Evolutionary conservation across 345 rosid species (phyloP).

Genomic region (Gossypium mustelinum): DNA sequence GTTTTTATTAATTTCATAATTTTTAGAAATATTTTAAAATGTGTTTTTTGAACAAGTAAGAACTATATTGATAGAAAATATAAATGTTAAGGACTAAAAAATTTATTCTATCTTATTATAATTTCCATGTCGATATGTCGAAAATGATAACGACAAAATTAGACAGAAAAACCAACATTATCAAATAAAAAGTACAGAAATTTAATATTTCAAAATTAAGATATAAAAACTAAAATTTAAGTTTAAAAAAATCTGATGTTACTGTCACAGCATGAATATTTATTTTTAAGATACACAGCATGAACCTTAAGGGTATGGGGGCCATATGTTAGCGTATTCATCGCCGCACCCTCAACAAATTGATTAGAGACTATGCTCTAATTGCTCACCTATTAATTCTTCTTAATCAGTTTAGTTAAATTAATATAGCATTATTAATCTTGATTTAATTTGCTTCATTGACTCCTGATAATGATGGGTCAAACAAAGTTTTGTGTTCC

Average conservation of each 20-base stretch:
- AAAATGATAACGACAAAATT: no score
- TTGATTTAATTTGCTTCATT: not conserved
- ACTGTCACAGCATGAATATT: not conserved
- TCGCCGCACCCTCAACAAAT: not conserved
- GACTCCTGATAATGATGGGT: slow-evolving; percentile 8
- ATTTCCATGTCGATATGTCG: no score
- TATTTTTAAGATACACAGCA: no score
- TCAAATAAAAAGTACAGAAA: no score
- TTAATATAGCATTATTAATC: not conserved
- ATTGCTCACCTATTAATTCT: slow-evolving; percentile 8
- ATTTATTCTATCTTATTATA: no score
- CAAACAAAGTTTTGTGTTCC: slow-evolving; percentile 1
- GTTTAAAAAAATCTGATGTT: not conserved
- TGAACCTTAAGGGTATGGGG: not conserved
- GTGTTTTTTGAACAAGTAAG: no score
- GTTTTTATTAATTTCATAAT: no score
- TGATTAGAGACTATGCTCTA: not conserved
- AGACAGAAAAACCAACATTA: no score
- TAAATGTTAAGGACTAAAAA: no score
- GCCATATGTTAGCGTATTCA: not conserved
- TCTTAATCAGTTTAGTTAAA: not conserved
- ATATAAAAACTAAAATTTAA: not conserved
- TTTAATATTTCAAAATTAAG: no score
- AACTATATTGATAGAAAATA: no score
- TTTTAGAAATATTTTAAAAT: no score